phyloP scores from a whole-genome alignment of 2,329 filamentous ascomycete species.

The Colletotrichum destructivum region DNA sequence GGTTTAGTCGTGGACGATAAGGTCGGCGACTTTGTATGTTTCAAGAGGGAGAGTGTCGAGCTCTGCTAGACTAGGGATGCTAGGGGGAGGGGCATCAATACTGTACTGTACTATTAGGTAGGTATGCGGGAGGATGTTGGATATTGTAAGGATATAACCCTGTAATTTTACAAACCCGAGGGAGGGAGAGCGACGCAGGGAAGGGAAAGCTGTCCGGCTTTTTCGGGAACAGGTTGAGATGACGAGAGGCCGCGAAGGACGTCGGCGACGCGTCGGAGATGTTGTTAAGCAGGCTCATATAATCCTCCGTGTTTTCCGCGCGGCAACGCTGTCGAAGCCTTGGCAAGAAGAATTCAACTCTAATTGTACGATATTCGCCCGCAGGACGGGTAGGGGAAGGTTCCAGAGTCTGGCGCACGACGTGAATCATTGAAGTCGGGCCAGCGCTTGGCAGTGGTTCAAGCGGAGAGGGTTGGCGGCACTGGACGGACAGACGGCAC shows the following conservation, averaged over 20 bases:
- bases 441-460: constrained; percentile 22
- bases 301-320: neutral
- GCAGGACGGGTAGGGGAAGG: neutral
- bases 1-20: constrained; percentile 51
- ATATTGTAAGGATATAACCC: constrained; percentile 31
- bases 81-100: neutral
- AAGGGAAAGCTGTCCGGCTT: neutral
- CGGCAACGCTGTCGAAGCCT: constrained; percentile 8
- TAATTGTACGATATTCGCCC: neutral
- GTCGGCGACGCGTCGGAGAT: constrained; percentile 7
- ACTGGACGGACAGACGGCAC: neutral
- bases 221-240: neutral
- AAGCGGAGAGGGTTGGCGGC: neutral
- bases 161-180: constrained; percentile 27
- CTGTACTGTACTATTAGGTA: constrained; percentile 27
- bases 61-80: neutral
- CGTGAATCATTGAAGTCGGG: constrained; percentile 36
- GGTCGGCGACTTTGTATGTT: constrained; percentile 28
- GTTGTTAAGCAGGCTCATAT: neutral
- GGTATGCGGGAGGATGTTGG: constrained; percentile 7
- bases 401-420: constrained; percentile 10
- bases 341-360: constrained; percentile 20
- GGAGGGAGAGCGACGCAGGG: neutral
- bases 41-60: neutral
- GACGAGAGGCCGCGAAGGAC: neutral